Conservation (phyloP, 768 basidiomycete species). For the Suillus discolor region DNA sequence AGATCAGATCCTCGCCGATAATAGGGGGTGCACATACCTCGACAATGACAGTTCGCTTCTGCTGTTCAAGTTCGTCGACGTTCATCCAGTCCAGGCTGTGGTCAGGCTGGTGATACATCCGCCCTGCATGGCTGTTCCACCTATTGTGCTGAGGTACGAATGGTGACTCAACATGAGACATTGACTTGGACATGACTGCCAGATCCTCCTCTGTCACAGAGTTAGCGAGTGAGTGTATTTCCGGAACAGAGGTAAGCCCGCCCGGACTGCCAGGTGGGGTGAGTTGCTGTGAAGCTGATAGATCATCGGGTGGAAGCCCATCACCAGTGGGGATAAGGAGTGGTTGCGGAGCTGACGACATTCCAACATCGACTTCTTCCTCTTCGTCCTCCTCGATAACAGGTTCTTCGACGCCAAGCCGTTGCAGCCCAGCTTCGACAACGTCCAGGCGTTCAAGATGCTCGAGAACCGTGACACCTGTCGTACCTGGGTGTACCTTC, state of each 20-base stretch:
- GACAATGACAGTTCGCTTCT: conserved; percentile 63
- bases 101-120: conserved; percentile 31
- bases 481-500: conserved; percentile 82
- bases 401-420: conserved; percentile 64
- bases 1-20: conserved; percentile 3
- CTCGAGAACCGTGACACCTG: conserved; percentile 83
- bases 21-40: conserved; percentile 53
- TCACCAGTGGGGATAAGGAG: conserved; percentile 35
- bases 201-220: conserved; percentile 73
- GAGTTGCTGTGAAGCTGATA: conserved; percentile 43
- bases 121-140: conserved; percentile 35
- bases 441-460: conserved; percentile 85
- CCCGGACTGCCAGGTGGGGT: conserved; percentile 62
- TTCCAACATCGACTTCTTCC: conserved; percentile 68
- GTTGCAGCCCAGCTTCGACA: conserved; percentile 76
- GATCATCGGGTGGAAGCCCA: conserved; percentile 16
- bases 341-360: conserved; percentile 36
- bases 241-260: conserved; percentile 54
- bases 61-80: conserved; percentile 38
- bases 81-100: conserved; percentile 49
- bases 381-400: conserved; percentile 52
- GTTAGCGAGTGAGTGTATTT: conserved; percentile 52
- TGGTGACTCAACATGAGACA: conserved; percentile 65
- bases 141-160: conserved; percentile 38
- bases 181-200: conserved; percentile 74